phyloP scores from a whole-genome alignment of 805 yeast genomes.

The Metschnikowia sp. region DNA sequence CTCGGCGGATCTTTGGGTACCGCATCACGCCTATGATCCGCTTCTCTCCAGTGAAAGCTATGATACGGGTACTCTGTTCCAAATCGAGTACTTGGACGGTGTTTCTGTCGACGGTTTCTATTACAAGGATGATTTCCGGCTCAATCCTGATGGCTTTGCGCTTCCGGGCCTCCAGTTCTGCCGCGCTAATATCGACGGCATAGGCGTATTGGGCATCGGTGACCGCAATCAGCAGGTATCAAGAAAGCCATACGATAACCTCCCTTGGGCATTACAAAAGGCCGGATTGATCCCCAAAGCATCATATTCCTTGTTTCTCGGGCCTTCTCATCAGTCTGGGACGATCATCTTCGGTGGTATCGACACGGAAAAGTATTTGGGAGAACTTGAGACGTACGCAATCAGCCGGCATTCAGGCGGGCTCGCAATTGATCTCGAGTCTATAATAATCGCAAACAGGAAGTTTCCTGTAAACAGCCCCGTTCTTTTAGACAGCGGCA shows the following conservation, averaged over 20 bases:
- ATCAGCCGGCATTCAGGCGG: neutral
- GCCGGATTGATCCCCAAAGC: conserved; percentile 54
- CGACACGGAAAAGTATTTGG: conserved; percentile 37
- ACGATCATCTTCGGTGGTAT: conserved; percentile 40
- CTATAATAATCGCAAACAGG: conserved; percentile 2
- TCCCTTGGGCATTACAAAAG: conserved; percentile 58
- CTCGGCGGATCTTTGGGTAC: conserved; percentile 42
- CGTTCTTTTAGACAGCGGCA: conserved; percentile 13
- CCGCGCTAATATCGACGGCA: neutral
- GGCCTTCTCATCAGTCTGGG: conserved; percentile 31
- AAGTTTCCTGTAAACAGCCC: neutral
- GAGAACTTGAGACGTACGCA: conserved; percentile 5
- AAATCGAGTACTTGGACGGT: conserved; percentile 8
- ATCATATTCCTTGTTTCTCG: conserved; percentile 62
- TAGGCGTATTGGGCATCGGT: conserved; percentile 12
- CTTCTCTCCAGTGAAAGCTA: neutral
- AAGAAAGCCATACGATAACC: conserved; percentile 31
- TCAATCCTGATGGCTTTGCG: neutral
- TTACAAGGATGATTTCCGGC: conserved; percentile 7
- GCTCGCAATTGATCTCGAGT: conserved; percentile 2
- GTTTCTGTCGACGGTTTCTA: conserved; percentile 4
- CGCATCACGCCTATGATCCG: neutral
- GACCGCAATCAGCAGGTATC: conserved; percentile 5
- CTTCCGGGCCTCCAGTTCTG: conserved; percentile 13
- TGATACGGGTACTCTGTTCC: conserved; percentile 3